Base-by-base conservation (phyloP, 495 filamentous ascomycete species). In the Tuber borchii region DNA sequence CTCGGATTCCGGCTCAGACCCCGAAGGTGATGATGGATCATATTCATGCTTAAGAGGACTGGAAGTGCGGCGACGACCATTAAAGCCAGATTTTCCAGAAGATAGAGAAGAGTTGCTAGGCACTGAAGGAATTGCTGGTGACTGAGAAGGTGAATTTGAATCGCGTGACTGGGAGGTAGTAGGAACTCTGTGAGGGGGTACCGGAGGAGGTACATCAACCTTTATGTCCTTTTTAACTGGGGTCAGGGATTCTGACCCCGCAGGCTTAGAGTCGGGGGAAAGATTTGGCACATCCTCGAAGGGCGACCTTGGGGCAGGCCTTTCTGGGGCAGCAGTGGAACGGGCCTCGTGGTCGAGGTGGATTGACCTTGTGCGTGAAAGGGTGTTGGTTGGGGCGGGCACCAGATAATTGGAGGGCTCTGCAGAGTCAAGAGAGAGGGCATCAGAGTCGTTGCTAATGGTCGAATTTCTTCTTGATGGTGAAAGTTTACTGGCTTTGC, bases 11-110 rank as follows among this genome's bases (percentile, higher is more conserved):
- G 80, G 81, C 42, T 77, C 79, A 9, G 85, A 86, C 42, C 82
- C 79, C 0, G 92, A 92, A 72, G 89, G 89, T 61, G 93, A 94
- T 1, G 95, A 98, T 3, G 96, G 96, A 78, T 93, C 92, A 80
- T 97, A 99, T 85, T 99, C 94, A 80, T 97, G 95, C 84, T 99
- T 99, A 75, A 99, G 87, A 14, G 96, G 96, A 14, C 96, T 98
- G 7, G 96, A 98, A 40, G 90, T 91, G 9, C 93, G 88, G 43
- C 95, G 80, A n/a, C 77, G 74, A 69, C 74, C 75, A 45, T 70
- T 75, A 42, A 77, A 45, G 12, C 77, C 81, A 44, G 76, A 74
- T 44, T 79, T 69, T 44, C 56, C 71, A 17, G 79, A 80, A 43
- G 79, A 72, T 22, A 69, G 68, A 26, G 74, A 87, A 80, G 88